phyloP scores from a whole-genome alignment of 1,139 yeast genomes.

The Candida buenavistaensis region DNA sequence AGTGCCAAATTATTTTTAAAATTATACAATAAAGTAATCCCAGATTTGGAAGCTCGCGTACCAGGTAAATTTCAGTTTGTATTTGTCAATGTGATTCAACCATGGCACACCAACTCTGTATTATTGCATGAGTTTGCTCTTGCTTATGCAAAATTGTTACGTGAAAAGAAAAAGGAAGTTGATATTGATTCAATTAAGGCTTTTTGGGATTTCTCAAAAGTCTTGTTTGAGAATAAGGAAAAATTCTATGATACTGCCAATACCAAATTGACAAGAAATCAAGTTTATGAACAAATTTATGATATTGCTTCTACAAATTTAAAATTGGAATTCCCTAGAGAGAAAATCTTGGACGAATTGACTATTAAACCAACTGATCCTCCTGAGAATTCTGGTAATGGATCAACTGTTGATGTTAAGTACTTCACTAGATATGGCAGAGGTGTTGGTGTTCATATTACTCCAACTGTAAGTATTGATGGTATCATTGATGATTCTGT shows the following conservation, averaged over 20 bases:
- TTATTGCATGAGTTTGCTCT: slow-evolving; percentile 71
- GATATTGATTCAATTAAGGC: slow-evolving; percentile 25
- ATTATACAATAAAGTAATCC: slow-evolving; percentile 53
- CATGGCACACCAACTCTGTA: slow-evolving; percentile 81
- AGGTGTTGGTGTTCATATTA: slow-evolving; percentile 77
- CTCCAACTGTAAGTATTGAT: slow-evolving; percentile 78
- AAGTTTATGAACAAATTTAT: slow-evolving; percentile 57
- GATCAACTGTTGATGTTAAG: slow-evolving; percentile 61
- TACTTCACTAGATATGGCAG: slow-evolving; percentile 73
- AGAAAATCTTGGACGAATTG: slow-evolving; percentile 36
- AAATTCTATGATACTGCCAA: slow-evolving; percentile 65
- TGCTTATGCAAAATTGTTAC: slow-evolving; percentile 61
- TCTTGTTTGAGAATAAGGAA: slow-evolving; percentile 53
- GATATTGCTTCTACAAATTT: slow-evolving; percentile 44
- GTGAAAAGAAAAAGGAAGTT: slow-evolving; percentile 27
- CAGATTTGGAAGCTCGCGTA: slow-evolving; percentile 45
- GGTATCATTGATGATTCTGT: slow-evolving; percentile 53
- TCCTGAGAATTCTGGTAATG: slow-evolving; percentile 58
- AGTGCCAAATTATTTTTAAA: slow-evolving; percentile 64
- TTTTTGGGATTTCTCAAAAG: slow-evolving; percentile 64
- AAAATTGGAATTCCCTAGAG: slow-evolving; percentile 36
- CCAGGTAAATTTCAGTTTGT: slow-evolving; percentile 58
- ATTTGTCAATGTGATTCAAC: slow-evolving; percentile 71
- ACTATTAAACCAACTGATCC: slow-evolving; percentile 23
- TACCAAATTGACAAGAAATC: slow-evolving; percentile 52